Evolutionary conservation across 345 rosid species (phyloP), one percentile per base, ranked within the genome.

Genomic region (Eucalyptus cloeziana): DNA sequence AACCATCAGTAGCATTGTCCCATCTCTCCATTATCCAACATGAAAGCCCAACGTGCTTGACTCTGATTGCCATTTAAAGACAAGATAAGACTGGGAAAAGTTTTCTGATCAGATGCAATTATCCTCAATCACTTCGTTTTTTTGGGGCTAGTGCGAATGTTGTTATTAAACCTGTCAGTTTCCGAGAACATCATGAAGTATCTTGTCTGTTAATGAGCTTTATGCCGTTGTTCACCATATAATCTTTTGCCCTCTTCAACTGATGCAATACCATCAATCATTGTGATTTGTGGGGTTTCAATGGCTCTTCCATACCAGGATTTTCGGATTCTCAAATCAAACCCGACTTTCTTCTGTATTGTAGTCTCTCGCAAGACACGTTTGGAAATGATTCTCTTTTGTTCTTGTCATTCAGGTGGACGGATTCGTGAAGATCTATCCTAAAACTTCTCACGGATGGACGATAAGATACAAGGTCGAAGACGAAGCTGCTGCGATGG

Each of bases 371-470:
- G 40, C 21, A 30, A n/a, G 37, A 64, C 37, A 13, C 16, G 0
- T 14, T 86, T 17, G 21, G 24, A 47, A 27, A 86, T 17, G 40
- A 24, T 27, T 86, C 49, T 25, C 19, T 58, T 62, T 60, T 24
- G 22, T 56, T 49, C 30, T 30, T 37, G 86, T 17, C 81, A 22
- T 86, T 49, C 90, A 95, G 99, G 95, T 95, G 56, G 94, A 92
- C 40, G 86, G 92, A 58, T 90, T 89, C 40, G 96, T 95, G 90
- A 97, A 95, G 95, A 93, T 96, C 88, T 97, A 95, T 88, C 96
- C 99, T 5, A 90, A 93, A 87, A 95, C 94, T 45, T 86, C 88
- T 7, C 98, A 96, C 19, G 98, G 98, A 40, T 96, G 97, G 98
- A 93, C 96, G 9, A 92, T 95, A 30, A 93, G 99, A 90, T 97